Conservation (phyloP, 495 filamentous ascomycete species). For the Xylaria sp. region DNA sequence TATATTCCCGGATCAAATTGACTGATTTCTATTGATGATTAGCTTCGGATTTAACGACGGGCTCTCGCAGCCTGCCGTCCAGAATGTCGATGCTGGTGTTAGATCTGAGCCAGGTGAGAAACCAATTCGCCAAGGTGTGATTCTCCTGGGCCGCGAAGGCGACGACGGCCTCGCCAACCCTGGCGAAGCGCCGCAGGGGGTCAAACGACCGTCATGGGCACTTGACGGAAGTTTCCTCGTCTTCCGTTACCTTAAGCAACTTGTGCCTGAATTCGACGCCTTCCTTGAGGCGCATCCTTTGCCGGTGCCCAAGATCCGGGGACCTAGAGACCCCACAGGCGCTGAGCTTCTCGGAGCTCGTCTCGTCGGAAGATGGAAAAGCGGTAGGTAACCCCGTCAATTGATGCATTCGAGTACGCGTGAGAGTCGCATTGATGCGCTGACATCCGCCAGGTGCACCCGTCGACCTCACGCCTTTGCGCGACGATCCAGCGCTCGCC, state of each 20-base stretch:
- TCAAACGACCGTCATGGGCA: slow-evolving; percentile 42
- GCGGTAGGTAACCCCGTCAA: slow-evolving; percentile 19
- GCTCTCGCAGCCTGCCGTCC: slow-evolving; percentile 43
- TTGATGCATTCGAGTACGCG: neutral
- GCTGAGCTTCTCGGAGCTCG: slow-evolving; percentile 49
- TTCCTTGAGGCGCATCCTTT: slow-evolving; percentile 25
- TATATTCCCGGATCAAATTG: neutral
- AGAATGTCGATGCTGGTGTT: slow-evolving; percentile 30
- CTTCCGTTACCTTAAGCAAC: slow-evolving; percentile 50
- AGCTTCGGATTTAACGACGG: slow-evolving; percentile 49
- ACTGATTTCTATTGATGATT: slow-evolving; percentile 24
- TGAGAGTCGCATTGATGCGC: neutral
- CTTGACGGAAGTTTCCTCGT: slow-evolving; percentile 49
- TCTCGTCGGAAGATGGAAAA: slow-evolving; percentile 51
- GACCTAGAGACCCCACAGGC: slow-evolving; percentile 35
- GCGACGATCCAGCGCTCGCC: slow-evolving; percentile 41
- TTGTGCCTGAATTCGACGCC: slow-evolving; percentile 43
- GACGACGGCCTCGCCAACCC: slow-evolving; percentile 25
- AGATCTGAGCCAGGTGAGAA: slow-evolving; percentile 32
- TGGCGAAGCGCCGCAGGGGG: neutral
- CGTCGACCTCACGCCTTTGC: slow-evolving; percentile 38
- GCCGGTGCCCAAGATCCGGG: neutral
- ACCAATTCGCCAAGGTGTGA: slow-evolving; percentile 37
- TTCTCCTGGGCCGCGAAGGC: slow-evolving; percentile 41
- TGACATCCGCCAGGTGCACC: slow-evolving; percentile 42